Base-by-base conservation (phyloP, 1,139 yeast species). In the Hansenula lynferdii region DNA sequence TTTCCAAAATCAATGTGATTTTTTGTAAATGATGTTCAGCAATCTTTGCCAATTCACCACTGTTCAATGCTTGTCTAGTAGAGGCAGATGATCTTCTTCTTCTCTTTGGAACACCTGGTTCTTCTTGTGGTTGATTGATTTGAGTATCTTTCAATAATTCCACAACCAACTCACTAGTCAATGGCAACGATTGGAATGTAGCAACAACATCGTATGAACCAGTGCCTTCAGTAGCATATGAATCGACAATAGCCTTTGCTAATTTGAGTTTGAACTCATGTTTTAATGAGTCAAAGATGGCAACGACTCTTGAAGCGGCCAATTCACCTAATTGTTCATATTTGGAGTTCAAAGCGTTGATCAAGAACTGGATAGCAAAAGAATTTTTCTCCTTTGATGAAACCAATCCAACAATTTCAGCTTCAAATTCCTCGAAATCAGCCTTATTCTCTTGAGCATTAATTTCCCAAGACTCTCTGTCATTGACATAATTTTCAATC, bases 11-110 rank as follows among this genome's bases (percentile, higher is more conserved):
- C 29, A 85, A 66, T 1, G 97, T 86, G 34, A 90, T 70, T 54
- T 83, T 86, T 53, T 78, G 79, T 57, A 92, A 66, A 54, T 89
- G 96, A 23, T 68, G 62, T 35, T 87, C 82, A 1, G 97, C 97
- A 61, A 85, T 69, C 39, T 69, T 72, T 18, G 83, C 79, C 37
- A 87, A 73, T 31, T 77, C 80, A 37, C 65, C 64, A 44, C 79
- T 77, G 39, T 83, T 86, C 70, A 86, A 70, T 16, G 82, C 87
- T 50, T 79, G 84, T 57, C 76, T 82, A 8, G 90, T 76, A 10
- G 85, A 75, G 37, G 82, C 75, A 4, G 90, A 82, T 6, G 95
- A 85, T 54, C 86, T 69, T 71, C 96, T 80, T 59, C 87, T 73
- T 62, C 82, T 68, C 58, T 83, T 83, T 17, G 83, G 77, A 26